phyloP scores from a whole-genome alignment of 495 filamentous ascomycete genomes.

The Xylaria curta region DNA sequence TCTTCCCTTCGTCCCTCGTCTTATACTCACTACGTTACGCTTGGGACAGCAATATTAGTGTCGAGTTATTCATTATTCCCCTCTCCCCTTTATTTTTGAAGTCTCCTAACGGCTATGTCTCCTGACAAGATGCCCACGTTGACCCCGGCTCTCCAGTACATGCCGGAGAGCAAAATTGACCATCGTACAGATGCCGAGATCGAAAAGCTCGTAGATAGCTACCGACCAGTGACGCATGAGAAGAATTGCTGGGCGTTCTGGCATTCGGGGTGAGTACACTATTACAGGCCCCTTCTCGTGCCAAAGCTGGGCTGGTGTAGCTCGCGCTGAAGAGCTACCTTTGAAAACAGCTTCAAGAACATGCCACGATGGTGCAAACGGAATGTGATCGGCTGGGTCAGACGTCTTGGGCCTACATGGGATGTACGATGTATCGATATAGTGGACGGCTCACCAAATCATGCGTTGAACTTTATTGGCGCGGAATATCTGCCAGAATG shows the following conservation, averaged over 20 bases:
- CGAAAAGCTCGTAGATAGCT: slow-evolving; percentile 8
- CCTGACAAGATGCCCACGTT: slow-evolving; percentile 18
- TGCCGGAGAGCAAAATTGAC: slow-evolving; percentile 9
- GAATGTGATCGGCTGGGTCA: slow-evolving; percentile 37
- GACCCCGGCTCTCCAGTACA: slow-evolving; percentile 12
- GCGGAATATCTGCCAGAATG: slow-evolving; percentile 35
- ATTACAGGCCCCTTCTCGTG: not conserved
- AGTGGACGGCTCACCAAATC: slow-evolving; percentile 25
- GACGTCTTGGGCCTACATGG: slow-evolving; percentile 31
- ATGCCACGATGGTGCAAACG: slow-evolving; percentile 43
- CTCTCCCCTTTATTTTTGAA: not conserved
- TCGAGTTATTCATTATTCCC: not conserved
- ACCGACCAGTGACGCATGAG: slow-evolving; percentile 20
- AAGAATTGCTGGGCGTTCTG: slow-evolving; percentile 25
- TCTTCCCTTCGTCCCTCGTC: not conserved
- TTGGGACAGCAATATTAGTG: not conserved
- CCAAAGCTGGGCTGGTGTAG: not conserved
- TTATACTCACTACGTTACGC: not conserved
- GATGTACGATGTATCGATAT: slow-evolving; percentile 30
- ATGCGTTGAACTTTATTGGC: slow-evolving; percentile 32
- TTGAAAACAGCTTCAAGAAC: slow-evolving; percentile 24
- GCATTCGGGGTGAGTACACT: slow-evolving; percentile 17
- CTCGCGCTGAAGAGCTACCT: not conserved
- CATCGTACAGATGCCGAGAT: slow-evolving; percentile 19
- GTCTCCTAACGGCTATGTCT: not conserved